Conservation (phyloP, 495 filamentous ascomycete genomes). For the Ascobolus immersus region DNA sequence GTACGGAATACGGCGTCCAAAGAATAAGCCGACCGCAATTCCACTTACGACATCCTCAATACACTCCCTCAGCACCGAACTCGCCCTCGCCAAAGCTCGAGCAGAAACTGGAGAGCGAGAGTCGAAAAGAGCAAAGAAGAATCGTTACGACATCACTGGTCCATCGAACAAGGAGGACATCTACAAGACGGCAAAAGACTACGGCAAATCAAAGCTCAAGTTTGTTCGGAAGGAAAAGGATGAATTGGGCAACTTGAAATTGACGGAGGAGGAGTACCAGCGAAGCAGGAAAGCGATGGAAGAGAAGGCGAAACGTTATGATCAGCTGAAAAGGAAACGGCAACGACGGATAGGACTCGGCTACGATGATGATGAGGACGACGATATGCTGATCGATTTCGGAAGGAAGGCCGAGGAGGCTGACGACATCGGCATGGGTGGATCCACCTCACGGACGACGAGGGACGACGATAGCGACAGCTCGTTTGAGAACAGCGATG, state of each 20-base stretch:
- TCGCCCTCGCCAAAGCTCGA: slow-evolving; percentile 42
- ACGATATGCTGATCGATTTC: slow-evolving; percentile 54
- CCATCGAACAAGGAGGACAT: slow-evolving; percentile 38
- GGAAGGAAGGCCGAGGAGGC: slow-evolving; percentile 63
- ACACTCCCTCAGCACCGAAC: slow-evolving; percentile 53
- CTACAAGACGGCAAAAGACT: slow-evolving; percentile 39
- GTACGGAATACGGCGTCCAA: no score
- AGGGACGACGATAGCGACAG: slow-evolving; percentile 16
- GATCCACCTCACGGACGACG: slow-evolving; percentile 10
- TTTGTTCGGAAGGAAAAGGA: slow-evolving; percentile 17
- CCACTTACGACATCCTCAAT: slow-evolving; percentile 36
- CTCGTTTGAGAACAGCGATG: slow-evolving; percentile 22
- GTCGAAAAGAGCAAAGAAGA: no score
- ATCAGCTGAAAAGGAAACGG: slow-evolving; percentile 43
- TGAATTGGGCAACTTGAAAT: slow-evolving; percentile 12
- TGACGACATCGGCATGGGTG: slow-evolving; percentile 1
- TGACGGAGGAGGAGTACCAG: slow-evolving; percentile 18
- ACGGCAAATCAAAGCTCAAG: slow-evolving; percentile 35
- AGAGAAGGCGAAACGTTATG: slow-evolving; percentile 64
- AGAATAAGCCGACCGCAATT: slow-evolving; percentile 31
- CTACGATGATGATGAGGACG: slow-evolving; percentile 15
- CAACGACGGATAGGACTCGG: slow-evolving; percentile 6
- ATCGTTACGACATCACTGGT: no score
- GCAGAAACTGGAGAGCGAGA: slow-evolving; percentile 1
- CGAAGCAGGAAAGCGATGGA: slow-evolving; percentile 57